phyloP scores from a whole-genome alignment of 192 early-diverging fungal species.

The Spizellomyces sp. region DNA sequence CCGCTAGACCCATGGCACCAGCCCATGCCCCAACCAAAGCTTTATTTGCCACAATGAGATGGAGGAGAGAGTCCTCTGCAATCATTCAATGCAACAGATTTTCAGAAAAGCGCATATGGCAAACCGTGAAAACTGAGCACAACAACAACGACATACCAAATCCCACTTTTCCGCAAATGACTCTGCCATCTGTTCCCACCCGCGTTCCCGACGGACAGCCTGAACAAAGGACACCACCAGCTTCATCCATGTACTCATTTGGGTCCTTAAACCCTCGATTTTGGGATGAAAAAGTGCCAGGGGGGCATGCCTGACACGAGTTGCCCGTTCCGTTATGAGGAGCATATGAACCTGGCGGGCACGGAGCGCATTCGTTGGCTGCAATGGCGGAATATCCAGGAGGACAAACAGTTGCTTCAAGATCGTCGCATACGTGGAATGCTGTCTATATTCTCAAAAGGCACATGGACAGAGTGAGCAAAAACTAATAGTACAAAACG shows the following conservation, averaged over 20 bases:
- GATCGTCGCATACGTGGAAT: conserved; percentile 9
- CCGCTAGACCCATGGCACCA: neutral
- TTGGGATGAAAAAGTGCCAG: conserved; percentile 12
- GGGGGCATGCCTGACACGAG: conserved; percentile 2
- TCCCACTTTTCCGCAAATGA: conserved; percentile 17
- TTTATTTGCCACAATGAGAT: conserved; percentile 3
- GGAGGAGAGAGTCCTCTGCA: conserved; percentile 14
- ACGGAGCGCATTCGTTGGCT: neutral
- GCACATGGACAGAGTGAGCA: neutral
- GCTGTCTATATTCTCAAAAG: neutral
- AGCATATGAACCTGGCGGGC: conserved; percentile 14
- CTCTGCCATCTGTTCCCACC: conserved; percentile 7
- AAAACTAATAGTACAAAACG: neutral
- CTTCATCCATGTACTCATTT: neutral
- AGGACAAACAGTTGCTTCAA: conserved; percentile 19
- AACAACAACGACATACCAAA: conserved; percentile 9
- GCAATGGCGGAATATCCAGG: neutral
- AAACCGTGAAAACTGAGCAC: neutral
- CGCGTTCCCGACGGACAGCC: conserved; percentile 25
- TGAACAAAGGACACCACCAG: conserved; percentile 2
- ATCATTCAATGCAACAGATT: neutral
- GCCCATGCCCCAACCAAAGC: conserved; percentile 5
- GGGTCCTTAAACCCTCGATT: neutral
- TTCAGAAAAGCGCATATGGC: neutral
- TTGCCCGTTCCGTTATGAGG: conserved; percentile 7